These are phyloP conservation scores for Oldenlandia corymbosa DNA, from an alignment of 257 asterid genomes.

Conservation along the genomic window DNA sequence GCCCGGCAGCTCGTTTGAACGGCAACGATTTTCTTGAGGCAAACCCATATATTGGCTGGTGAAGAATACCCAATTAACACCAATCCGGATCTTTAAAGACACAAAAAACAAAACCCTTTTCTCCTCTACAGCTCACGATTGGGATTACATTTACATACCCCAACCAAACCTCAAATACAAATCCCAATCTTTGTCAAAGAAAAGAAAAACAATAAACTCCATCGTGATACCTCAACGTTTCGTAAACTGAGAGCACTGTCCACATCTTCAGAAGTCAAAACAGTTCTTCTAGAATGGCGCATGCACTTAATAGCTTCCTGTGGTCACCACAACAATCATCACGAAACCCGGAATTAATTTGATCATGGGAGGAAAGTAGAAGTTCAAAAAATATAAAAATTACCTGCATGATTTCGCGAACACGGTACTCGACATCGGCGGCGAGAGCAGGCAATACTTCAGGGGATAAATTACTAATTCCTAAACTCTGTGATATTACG, in stretches of 20 bases:
- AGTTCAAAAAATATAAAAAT: background rate
- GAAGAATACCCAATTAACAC: conserved; percentile 17
- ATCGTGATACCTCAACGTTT: conserved; percentile 69
- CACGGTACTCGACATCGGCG: conserved; percentile 90
- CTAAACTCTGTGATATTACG: conserved; percentile 87
- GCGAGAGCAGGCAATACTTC: conserved; percentile 85
- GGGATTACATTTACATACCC: background rate
- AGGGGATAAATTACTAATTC: conserved; percentile 73
- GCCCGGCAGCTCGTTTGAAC: conserved; percentile 88
- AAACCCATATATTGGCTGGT: conserved; percentile 88
- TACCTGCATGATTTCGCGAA: conserved; percentile 99
- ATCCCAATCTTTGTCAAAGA: background rate
- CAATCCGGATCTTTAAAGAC: background rate
- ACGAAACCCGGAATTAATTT: background rate
- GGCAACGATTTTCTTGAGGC: conserved; percentile 82
- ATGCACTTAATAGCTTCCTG: conserved; percentile 97
- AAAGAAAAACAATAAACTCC: background rate
- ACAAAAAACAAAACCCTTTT: background rate
- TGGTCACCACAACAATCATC: background rate
- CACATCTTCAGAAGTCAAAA: conserved; percentile 79
- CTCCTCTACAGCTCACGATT: background rate
- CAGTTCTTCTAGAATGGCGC: conserved; percentile 94
- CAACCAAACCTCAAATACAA: background rate
- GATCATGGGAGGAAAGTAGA: background rate
- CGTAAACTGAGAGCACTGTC: conserved; percentile 89